Evolutionary conservation across 2,329 filamentous ascomycete genomes (phyloP).

Genomic region (Penicillium sp.): DNA sequence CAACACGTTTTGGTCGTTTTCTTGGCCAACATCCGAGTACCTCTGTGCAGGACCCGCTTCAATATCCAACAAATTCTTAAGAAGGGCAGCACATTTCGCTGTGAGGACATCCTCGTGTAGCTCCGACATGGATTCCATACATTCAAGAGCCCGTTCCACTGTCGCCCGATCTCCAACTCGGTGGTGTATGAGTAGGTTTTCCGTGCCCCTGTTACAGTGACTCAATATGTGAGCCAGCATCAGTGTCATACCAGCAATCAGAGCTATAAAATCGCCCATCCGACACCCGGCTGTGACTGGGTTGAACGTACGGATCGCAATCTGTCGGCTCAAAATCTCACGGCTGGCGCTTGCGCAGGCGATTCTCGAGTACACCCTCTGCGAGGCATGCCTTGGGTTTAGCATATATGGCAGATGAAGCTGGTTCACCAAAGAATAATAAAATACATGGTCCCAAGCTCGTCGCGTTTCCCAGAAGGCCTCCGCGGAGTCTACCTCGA

Average conservation of each 20-base stretch:
- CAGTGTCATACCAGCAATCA: conserved; percentile 42
- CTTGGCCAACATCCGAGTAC: conserved; percentile 15
- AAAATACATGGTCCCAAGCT: conserved; percentile 38
- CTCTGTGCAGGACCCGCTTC: conserved; percentile 21
- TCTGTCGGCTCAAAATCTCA: conserved; percentile 41
- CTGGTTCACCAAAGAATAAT: conserved; percentile 42
- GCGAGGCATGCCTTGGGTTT: conserved; percentile 28
- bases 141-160: conserved; percentile 38
- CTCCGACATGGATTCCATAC: conserved; percentile 31
- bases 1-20: neutral
- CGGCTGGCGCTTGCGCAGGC: conserved; percentile 43
- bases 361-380: conserved; percentile 35
- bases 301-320: conserved; percentile 36
- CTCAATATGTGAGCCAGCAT: conserved; percentile 41
- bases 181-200: conserved; percentile 40
- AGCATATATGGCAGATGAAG: conserved; percentile 43
- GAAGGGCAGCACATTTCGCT: conserved; percentile 30
- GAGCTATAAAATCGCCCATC: conserved; percentile 40
- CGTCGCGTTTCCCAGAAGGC: conserved; percentile 34
- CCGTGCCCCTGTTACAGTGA: conserved; percentile 19
- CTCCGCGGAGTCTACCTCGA: conserved; percentile 15
- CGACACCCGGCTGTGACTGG: conserved; percentile 35
- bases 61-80: conserved; percentile 35
- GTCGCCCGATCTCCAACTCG: conserved; percentile 40
- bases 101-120: conserved; percentile 34